Evolutionary conservation across 1,139 yeast genomes (phyloP).

Genomic region (Yamadazyma dendronema): DNA sequence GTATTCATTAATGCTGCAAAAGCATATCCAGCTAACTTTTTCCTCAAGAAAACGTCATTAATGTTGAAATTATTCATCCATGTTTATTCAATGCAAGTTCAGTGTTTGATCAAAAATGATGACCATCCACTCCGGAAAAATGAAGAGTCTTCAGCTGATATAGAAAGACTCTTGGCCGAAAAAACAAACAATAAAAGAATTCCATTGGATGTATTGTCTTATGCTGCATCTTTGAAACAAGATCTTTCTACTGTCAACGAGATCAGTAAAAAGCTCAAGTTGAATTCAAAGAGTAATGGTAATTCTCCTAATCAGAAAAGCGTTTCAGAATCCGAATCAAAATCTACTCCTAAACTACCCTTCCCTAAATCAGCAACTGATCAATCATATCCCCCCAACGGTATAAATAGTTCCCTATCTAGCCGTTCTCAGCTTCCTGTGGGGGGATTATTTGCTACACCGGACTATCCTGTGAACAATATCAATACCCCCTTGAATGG

Average conservation of each 20-base stretch:
- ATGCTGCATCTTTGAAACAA: slow-evolving; percentile 30
- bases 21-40: slow-evolving; percentile 46
- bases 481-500: background rate
- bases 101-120: slow-evolving; percentile 17
- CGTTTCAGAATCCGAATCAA: background rate
- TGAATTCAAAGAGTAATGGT: slow-evolving; percentile 3
- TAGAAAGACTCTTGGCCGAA: slow-evolving; percentile 4
- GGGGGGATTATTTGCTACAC: background rate
- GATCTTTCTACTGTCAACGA: slow-evolving; percentile 9
- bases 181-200: slow-evolving; percentile 15
- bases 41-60: slow-evolving; percentile 51
- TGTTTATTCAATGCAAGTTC: slow-evolving; percentile 57
- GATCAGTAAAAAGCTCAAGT: slow-evolving; percentile 7
- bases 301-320: background rate
- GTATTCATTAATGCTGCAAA: slow-evolving; percentile 36
- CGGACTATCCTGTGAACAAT: background rate
- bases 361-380: background rate
- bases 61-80: slow-evolving; percentile 58
- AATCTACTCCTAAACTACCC: background rate
- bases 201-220: slow-evolving; percentile 36
- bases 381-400: background rate
- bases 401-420: too few relatives aligned
- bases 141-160: slow-evolving; percentile 1
- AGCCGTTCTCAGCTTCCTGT: too few relatives aligned
- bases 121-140: slow-evolving; percentile 1